phyloP scores from a whole-genome alignment of 257 asterid genomes.

The Cinchona pubescens region DNA sequence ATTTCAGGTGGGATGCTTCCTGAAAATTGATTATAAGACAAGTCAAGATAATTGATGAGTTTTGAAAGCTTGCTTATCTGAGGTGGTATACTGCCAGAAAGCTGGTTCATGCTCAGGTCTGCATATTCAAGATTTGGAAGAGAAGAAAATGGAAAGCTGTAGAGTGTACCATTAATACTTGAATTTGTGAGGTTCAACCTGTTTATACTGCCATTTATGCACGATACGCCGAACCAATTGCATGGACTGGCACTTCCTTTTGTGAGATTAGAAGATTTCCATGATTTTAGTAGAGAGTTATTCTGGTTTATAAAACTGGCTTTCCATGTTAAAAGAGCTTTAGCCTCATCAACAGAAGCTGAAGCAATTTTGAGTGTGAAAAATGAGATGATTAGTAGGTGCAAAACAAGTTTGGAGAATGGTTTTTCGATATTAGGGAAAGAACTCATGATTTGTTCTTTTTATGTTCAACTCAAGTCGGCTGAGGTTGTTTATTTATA shows the following conservation, averaged over 20 bases:
- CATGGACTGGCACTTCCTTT: conserved; percentile 14
- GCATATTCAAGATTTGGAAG: conserved; percentile 22
- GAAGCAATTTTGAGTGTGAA: background rate
- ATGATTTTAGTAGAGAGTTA: conserved; percentile 15
- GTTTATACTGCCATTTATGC: background rate
- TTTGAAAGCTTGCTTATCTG: conserved; percentile 17
- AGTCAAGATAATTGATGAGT: conserved; percentile 5
- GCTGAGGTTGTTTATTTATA: background rate
- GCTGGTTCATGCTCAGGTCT: conserved; percentile 14
- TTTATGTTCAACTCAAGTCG: background rate
- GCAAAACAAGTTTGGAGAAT: background rate
- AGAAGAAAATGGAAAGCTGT: conserved; percentile 25
- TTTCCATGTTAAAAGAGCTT: conserved; percentile 2
- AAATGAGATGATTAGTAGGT: background rate
- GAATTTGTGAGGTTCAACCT: conserved; percentile 13
- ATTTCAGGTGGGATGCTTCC: conserved; percentile 7
- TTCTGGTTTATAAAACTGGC: conserved; percentile 6
- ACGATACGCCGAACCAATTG: conserved; percentile 23
- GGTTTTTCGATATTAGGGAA: background rate
- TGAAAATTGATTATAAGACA: conserved; percentile 3
- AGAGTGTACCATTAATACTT: conserved; percentile 12
- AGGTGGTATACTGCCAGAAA: conserved; percentile 19
- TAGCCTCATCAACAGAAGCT: background rate
- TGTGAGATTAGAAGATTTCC: background rate
- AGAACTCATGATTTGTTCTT: background rate